Percentiles rank a stretch among this genome's conserved stretches.
phyloP scores from a whole-genome alignment of 768 basidiomycete species.

The Amylocystis lapponica region DNA sequence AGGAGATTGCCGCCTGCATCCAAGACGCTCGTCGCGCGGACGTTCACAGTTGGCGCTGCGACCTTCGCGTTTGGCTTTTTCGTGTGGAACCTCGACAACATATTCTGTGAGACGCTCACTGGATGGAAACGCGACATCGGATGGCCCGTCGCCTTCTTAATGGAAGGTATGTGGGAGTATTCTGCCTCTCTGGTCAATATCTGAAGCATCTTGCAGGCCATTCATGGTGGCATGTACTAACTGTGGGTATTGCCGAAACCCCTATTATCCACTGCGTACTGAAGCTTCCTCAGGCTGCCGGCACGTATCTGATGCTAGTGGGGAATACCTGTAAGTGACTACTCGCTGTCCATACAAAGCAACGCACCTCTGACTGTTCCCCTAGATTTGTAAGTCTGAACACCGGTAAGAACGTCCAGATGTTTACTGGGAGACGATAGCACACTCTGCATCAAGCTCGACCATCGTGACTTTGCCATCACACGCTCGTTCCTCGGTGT shows the following conservation, averaged over 20 bases:
- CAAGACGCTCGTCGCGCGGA: slow-evolving; percentile 33
- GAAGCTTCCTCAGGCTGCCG: slow-evolving; percentile 13
- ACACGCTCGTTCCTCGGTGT: slow-evolving; percentile 38
- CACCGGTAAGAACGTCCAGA: background rate
- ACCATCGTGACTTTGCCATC: slow-evolving; percentile 43
- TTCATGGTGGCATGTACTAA: slow-evolving; percentile 72
- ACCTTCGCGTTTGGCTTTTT: slow-evolving; percentile 62
- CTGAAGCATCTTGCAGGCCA: slow-evolving; percentile 38
- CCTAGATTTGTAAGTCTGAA: slow-evolving; percentile 21
- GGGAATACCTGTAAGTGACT: slow-evolving; percentile 27
- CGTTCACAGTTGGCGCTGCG: slow-evolving; percentile 48
- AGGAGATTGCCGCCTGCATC: slow-evolving; percentile 37
- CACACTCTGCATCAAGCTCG: slow-evolving; percentile 57
- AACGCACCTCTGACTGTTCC: background rate
- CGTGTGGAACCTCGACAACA: slow-evolving; percentile 79
- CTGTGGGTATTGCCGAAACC: too few relatives aligned
- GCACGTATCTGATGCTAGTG: slow-evolving; percentile 28
- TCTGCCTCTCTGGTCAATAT: slow-evolving; percentile 1
- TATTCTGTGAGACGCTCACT: slow-evolving; percentile 59
- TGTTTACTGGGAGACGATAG: slow-evolving; percentile 22
- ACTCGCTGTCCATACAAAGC: background rate
- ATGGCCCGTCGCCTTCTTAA: slow-evolving; percentile 60
- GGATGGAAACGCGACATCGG: slow-evolving; percentile 49
- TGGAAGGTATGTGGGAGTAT: slow-evolving; percentile 44
- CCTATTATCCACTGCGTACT: background rate